Evolutionary conservation across 202 grass and related monocot genomes (phyloP).

Genomic region (Musa balbisiana): DNA sequence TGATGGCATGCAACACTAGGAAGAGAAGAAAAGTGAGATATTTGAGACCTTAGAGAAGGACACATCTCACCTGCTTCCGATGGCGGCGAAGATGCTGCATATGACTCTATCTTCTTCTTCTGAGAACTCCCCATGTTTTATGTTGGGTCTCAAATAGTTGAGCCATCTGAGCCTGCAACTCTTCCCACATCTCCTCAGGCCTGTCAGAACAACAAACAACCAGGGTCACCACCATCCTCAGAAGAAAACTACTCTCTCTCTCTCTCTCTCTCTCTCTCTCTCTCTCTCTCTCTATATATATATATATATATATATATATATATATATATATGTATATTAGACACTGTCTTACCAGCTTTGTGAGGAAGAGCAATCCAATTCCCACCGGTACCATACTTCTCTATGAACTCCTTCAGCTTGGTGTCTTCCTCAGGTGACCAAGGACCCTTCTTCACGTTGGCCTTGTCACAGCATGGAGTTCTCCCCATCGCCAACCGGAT

Average conservation of each 20-base stretch:
- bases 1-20: too few species aligned
- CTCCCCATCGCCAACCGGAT: background rate
- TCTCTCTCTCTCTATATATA: too few species aligned
- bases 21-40: too few species aligned
- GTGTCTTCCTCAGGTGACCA: conserved; percentile 12
- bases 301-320: too few species aligned
- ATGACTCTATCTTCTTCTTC: conserved; percentile 19
- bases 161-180: conserved; percentile 25
- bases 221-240: too few species aligned
- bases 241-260: too few species aligned
- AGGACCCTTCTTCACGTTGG: conserved; percentile 14
- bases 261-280: too few species aligned
- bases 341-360: background rate
- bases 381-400: conserved; percentile 3
- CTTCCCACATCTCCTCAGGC: conserved; percentile 21
- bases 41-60: too few species aligned
- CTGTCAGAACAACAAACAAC: background rate
- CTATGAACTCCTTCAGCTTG: conserved; percentile 6
- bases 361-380: conserved; percentile 13
- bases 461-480: conserved; percentile 8
- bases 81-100: conserved; percentile 17
- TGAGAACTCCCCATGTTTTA: conserved; percentile 23
- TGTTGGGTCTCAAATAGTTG: conserved; percentile 19
- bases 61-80: conserved; percentile 13
- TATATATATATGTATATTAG: too few species aligned